These are phyloP conservation scores for Conticribra guillardii DNA, from an alignment of 108 stramenopile species.

Conservation along the genomic window DNA sequence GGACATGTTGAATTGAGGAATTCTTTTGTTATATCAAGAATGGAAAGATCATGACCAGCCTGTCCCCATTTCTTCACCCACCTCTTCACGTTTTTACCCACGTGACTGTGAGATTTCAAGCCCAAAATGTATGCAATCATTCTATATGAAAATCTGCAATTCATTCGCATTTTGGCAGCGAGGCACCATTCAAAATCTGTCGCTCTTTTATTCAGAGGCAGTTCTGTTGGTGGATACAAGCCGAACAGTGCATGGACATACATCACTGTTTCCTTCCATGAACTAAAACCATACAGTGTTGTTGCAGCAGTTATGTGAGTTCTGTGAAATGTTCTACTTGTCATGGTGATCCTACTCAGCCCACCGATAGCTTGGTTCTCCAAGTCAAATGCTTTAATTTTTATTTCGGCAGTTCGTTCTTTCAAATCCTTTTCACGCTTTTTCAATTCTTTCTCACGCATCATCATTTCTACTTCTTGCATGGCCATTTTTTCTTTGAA, in stretches of 20 bases:
- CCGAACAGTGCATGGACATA: constrained; percentile 17
- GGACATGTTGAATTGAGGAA: constrained; percentile 12
- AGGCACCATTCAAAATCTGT: constrained; percentile 6
- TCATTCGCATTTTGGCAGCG: constrained; percentile 8
- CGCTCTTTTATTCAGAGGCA: not conserved
- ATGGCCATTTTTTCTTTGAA: too few relatives aligned
- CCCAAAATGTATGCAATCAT: constrained; percentile 3
- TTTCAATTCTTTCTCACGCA: too few relatives aligned
- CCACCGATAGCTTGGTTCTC: not conserved
- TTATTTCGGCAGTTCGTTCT: not conserved
- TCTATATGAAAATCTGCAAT: not conserved
- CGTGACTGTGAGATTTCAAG: not conserved
- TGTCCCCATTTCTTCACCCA: constrained; percentile 1
- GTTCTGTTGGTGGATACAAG: constrained; percentile 7
- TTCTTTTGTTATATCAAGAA: constrained; percentile 10
- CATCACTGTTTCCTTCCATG: constrained; percentile 14
- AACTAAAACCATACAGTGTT: constrained; percentile 7
- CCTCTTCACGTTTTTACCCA: not conserved
- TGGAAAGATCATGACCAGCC: constrained; percentile 14
- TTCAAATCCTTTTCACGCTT: too few relatives aligned
- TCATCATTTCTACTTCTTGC: too few relatives aligned
- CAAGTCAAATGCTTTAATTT: not conserved
- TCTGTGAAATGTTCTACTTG: not conserved
- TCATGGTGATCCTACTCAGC: not conserved
- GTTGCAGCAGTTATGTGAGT: constrained; percentile 11